These are phyloP conservation scores for Ustilago curta DNA, from an alignment of 1,284 basidiomycete species.

Conservation along the genomic window DNA sequence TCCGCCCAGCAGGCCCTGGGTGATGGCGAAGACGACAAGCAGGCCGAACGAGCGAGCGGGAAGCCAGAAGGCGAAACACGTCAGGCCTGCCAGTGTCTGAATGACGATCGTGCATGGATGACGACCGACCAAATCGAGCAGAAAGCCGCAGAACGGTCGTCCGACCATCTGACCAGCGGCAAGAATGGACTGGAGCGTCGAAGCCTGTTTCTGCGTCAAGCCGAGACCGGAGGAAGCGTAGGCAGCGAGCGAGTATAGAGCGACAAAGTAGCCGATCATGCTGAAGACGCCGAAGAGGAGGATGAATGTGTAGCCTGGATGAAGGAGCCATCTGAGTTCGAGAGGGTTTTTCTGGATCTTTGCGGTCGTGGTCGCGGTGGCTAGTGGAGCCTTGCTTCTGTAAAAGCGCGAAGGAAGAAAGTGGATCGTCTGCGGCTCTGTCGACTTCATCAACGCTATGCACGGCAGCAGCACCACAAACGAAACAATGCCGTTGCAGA, in stretches of 20 bases:
- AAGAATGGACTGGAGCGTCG: slow-evolving; percentile 71
- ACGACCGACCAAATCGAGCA: slow-evolving; percentile 70
- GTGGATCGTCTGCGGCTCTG: slow-evolving; percentile 20
- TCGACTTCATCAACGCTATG: slow-evolving; percentile 67
- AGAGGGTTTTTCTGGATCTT: slow-evolving; percentile 55
- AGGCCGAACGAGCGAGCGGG: slow-evolving; percentile 69
- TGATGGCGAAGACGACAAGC: slow-evolving; percentile 70
- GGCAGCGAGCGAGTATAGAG: slow-evolving; percentile 71
- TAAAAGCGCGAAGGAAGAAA: slow-evolving; percentile 19
- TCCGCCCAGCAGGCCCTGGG: slow-evolving; percentile 70
- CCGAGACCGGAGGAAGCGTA: slow-evolving; percentile 70
- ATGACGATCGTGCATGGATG: slow-evolving; percentile 70
- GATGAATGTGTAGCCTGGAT: slow-evolving; percentile 65
- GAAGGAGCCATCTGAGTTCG: slow-evolving; percentile 58
- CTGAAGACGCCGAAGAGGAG: slow-evolving; percentile 58
- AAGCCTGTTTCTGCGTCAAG: slow-evolving; percentile 70
- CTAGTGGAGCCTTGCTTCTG: neutral
- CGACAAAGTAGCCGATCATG: slow-evolving; percentile 71
- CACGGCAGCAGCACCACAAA: slow-evolving; percentile 68
- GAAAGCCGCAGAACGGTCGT: slow-evolving; percentile 70
- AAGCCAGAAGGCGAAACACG: slow-evolving; percentile 71
- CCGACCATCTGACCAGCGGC: slow-evolving; percentile 72
- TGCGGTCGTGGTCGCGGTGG: slow-evolving; percentile 37
- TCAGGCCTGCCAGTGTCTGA: slow-evolving; percentile 70
- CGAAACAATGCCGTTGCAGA: slow-evolving; percentile 68